phyloP scores from a whole-genome alignment of 2,329 filamentous ascomycete species.

The Lasiodiplodia sp. region DNA sequence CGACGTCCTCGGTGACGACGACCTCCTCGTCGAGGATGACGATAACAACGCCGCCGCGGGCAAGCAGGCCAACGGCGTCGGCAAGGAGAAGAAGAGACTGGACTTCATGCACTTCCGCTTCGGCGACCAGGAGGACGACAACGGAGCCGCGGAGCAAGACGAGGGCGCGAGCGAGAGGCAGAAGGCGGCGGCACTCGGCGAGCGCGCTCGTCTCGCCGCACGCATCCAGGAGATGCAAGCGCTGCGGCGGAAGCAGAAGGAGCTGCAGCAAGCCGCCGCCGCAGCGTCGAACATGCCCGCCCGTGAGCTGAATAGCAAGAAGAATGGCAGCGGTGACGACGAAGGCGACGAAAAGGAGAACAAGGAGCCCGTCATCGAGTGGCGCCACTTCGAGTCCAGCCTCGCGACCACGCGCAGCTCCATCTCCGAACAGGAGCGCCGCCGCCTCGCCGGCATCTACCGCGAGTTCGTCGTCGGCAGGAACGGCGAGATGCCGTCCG shows the following conservation, averaged over 20 bases:
- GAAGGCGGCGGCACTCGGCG: slow-evolving; percentile 66
- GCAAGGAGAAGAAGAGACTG: slow-evolving; percentile 35
- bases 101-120: slow-evolving; percentile 76
- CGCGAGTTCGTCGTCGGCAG: slow-evolving; percentile 89
- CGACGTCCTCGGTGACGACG: slow-evolving; percentile 74
- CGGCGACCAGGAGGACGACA: slow-evolving; percentile 55
- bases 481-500: slow-evolving; percentile 94
- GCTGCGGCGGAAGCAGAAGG: slow-evolving; percentile 69
- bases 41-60: slow-evolving; percentile 33
- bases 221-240: slow-evolving; percentile 83
- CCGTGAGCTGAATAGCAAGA: slow-evolving; percentile 14
- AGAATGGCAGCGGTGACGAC: slow-evolving; percentile 33
- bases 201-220: slow-evolving; percentile 79
- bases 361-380: slow-evolving; percentile 80
- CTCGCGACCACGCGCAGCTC: slow-evolving; percentile 80
- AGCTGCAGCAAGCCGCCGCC: slow-evolving; percentile 50
- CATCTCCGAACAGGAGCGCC: slow-evolving; percentile 80
- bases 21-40: slow-evolving; percentile 35
- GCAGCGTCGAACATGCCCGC: neutral
- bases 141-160: slow-evolving; percentile 28
- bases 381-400: slow-evolving; percentile 82
- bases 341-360: slow-evolving; percentile 51
- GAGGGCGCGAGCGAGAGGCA: slow-evolving; percentile 41
- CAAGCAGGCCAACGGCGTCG: slow-evolving; percentile 32
- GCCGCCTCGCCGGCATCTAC: slow-evolving; percentile 81